phyloP scores from a whole-genome alignment of 192 early-diverging fungal genomes.

The Linnemannia hyalina region DNA sequence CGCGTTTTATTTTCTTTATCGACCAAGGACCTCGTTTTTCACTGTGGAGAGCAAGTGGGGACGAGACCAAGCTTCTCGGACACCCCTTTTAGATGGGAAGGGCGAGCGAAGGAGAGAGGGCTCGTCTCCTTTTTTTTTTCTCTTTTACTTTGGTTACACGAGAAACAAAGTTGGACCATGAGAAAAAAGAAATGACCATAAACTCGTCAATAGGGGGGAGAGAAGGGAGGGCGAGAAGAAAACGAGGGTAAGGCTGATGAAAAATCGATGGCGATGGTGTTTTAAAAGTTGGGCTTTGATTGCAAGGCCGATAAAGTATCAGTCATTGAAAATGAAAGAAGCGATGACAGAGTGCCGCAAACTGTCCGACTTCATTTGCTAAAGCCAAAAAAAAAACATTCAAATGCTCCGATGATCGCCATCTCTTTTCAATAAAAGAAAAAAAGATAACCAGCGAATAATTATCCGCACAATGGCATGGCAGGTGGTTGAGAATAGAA shows the following conservation, averaged over 20 bases:
- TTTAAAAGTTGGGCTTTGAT: neutral
- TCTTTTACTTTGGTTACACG: neutral
- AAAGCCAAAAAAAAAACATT: neutral
- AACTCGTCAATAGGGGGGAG: neutral
- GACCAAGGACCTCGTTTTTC: neutral
- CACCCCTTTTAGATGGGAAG: neutral
- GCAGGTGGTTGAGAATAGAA: neutral
- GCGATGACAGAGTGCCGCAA: neutral
- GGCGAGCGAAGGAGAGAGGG: neutral
- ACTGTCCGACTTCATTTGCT: neutral
- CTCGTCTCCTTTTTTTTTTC: neutral
- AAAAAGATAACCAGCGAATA: neutral
- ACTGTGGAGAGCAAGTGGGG: neutral
- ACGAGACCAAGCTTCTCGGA: neutral
- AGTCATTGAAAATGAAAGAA: neutral
- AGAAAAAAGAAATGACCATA: constrained; percentile 5
- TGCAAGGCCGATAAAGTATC: neutral
- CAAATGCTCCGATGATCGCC: neutral
- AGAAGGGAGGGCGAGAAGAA: neutral
- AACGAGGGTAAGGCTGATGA: too few species aligned
- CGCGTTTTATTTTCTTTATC: neutral
- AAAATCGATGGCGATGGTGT: neutral
- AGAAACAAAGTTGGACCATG: constrained; percentile 3
- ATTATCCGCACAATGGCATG: neutral
- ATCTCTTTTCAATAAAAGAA: neutral